phyloP scores from a whole-genome alignment of 2,329 filamentous ascomycete genomes.

The Graphilbum sp. region DNA sequence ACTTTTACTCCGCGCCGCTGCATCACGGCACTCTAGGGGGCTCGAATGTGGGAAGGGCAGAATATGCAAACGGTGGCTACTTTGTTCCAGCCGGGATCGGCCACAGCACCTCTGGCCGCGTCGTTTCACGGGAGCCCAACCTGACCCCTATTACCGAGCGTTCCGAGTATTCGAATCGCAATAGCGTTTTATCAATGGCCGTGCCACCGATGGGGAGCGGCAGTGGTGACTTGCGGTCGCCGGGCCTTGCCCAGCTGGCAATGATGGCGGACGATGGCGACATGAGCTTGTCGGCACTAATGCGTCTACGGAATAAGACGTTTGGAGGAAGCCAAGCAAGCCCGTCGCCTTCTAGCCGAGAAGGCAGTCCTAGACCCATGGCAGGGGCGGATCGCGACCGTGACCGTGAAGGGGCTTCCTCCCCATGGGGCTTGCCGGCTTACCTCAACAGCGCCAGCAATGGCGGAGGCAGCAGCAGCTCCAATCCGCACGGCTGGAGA shows the following conservation, averaged over 20 bases:
- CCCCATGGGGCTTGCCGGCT: slow-evolving; percentile 22
- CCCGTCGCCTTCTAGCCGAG: slow-evolving; percentile 39
- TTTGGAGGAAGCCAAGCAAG: slow-evolving; percentile 73
- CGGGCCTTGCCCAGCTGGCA: slow-evolving; percentile 63
- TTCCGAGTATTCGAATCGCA: slow-evolving; percentile 89
- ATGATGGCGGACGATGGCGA: slow-evolving; percentile 46
- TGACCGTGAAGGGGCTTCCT: slow-evolving; percentile 25
- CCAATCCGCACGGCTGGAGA: slow-evolving; percentile 23
- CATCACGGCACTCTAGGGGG: slow-evolving; percentile 27
- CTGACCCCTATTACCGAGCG: slow-evolving; percentile 92
- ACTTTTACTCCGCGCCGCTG: slow-evolving; percentile 60
- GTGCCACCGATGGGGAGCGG: slow-evolving; percentile 26
- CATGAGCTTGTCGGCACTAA: slow-evolving; percentile 56
- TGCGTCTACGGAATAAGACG: slow-evolving; percentile 56
- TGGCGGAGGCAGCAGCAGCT: slow-evolving; percentile 2
- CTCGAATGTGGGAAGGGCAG: slow-evolving; percentile 7
- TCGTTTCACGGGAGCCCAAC: slow-evolving; percentile 70
- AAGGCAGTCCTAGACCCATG: slow-evolving; percentile 33
- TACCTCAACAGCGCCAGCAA: slow-evolving; percentile 2
- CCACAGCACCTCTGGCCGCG: slow-evolving; percentile 56
- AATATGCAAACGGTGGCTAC: slow-evolving; percentile 70
- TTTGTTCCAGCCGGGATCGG: slow-evolving; percentile 63
- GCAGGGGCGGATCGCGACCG: slow-evolving; percentile 11
- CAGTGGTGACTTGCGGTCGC: slow-evolving; percentile 42
- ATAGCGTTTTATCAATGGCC: slow-evolving; percentile 65